These are phyloP conservation scores for Malus sylvestris DNA, from an alignment of 306 rosid species.

Conservation along the genomic window DNA sequence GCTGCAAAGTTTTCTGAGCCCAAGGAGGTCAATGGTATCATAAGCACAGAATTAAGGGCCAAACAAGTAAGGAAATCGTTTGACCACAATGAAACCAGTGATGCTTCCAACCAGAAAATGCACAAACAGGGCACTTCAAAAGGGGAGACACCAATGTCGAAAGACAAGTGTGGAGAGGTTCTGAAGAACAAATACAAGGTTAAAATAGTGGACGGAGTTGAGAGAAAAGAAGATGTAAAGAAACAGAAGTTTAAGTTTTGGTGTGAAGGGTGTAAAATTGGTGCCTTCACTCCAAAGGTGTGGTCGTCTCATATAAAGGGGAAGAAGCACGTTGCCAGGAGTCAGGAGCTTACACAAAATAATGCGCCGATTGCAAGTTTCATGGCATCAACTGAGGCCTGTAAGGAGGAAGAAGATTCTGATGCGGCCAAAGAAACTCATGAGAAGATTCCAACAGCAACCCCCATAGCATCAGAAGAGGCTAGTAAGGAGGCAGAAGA, in stretches of 20 bases:
- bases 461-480: neutral
- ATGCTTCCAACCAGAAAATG: constrained; percentile 6
- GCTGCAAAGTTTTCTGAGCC: constrained; percentile 8
- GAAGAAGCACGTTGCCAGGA: constrained; percentile 30
- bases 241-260: constrained; percentile 16
- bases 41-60: constrained; percentile 12
- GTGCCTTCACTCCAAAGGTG: constrained; percentile 1
- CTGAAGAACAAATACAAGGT: constrained; percentile 1
- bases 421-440: constrained; percentile 9
- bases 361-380: neutral
- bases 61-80: constrained; percentile 1
- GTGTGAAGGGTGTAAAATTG: constrained; percentile 42
- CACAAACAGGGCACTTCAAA: neutral
- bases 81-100: constrained; percentile 2
- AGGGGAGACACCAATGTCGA: constrained; percentile 1
- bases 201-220: neutral
- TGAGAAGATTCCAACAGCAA: neutral
- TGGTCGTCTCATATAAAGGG: constrained; percentile 42
- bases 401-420: constrained; percentile 2
- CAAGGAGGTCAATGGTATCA: neutral
- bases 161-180: constrained; percentile 2
- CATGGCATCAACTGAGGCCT: constrained; percentile 2
- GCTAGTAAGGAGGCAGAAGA: neutral
- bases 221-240: neutral
- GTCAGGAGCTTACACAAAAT: neutral